These are phyloP conservation scores for Papiliotrema fonsecae DNA, from an alignment of 1,284 basidiomycete species.

Conservation along the genomic window DNA sequence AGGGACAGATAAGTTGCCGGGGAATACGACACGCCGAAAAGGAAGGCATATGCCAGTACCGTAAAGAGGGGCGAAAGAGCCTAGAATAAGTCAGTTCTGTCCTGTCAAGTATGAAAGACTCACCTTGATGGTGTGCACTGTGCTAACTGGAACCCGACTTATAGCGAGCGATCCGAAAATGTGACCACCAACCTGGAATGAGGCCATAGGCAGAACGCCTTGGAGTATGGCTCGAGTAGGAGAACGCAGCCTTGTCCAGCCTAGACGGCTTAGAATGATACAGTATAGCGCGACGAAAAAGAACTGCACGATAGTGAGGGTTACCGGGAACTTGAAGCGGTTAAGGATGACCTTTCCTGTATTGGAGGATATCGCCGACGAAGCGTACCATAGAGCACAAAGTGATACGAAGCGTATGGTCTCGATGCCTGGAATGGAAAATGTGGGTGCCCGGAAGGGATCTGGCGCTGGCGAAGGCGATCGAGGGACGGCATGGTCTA, in stretches of 20 bases:
- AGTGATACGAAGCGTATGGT: slow-evolving; percentile 44
- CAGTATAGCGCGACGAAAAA: slow-evolving; percentile 87
- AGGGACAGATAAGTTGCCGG: slow-evolving; percentile 87
- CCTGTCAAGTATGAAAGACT: too few species aligned
- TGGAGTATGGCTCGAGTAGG: slow-evolving; percentile 70
- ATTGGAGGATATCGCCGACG: slow-evolving; percentile 48
- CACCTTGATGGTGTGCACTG: slow-evolving; percentile 98
- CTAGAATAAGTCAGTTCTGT: slow-evolving; percentile 51
- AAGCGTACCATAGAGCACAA: slow-evolving; percentile 48
- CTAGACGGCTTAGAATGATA: slow-evolving; percentile 67
- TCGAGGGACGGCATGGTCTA: not conserved
- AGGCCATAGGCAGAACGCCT: slow-evolving; percentile 84
- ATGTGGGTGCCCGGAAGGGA: slow-evolving; percentile 18
- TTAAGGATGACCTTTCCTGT: slow-evolving; percentile 50
- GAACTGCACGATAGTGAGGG: slow-evolving; percentile 94
- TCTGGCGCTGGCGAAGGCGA: slow-evolving; percentile 15
- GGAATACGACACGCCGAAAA: slow-evolving; percentile 92
- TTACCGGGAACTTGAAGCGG: slow-evolving; percentile 48
- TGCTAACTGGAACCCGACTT: slow-evolving; percentile 90
- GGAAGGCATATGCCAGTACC: slow-evolving; percentile 83
- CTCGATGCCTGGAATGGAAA: slow-evolving; percentile 26
- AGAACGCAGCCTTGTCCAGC: slow-evolving; percentile 55
- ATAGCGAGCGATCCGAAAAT: slow-evolving; percentile 97
- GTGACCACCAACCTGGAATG: slow-evolving; percentile 90
- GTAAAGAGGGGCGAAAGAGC: slow-evolving; percentile 96